Conservation (phyloP, 176 grass and related monocot species). For the Lolium perenne region DNA sequence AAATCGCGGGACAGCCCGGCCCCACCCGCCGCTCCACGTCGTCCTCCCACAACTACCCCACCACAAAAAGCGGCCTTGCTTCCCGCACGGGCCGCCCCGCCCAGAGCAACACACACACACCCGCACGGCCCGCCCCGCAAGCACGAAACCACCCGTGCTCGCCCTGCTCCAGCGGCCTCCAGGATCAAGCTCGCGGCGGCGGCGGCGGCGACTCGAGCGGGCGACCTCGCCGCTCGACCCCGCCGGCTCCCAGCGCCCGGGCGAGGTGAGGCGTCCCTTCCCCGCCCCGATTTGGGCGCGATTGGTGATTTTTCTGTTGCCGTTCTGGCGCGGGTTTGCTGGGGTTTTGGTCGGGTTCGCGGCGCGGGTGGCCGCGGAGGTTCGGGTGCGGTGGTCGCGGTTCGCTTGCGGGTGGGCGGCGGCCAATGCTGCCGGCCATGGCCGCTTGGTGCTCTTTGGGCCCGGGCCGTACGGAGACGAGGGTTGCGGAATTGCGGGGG, state of each 20-base stretch:
- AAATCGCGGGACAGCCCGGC: background rate
- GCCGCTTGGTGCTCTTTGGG: background rate
- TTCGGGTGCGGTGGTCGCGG: background rate
- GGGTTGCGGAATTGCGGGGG: background rate
- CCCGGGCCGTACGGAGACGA: slow-evolving; percentile 14
- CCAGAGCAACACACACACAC: too few species aligned
- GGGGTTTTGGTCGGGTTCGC: background rate
- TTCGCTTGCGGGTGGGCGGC: background rate
- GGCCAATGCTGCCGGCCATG: slow-evolving; percentile 3
- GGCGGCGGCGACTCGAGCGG: background rate
- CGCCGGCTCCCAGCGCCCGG: background rate
- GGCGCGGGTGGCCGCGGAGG: background rate
- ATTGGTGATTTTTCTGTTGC: background rate
- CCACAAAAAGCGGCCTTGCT: background rate
- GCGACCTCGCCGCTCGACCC: background rate
- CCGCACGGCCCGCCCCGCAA: background rate
- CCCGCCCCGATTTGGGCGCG: background rate
- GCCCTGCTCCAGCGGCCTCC: background rate
- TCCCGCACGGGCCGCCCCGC: background rate
- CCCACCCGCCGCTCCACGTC: background rate
- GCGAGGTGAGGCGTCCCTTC: slow-evolving; percentile 34
- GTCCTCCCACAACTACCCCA: background rate
- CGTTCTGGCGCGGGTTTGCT: slow-evolving; percentile 27
- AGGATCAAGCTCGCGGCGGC: slow-evolving; percentile 21
- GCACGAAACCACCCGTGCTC: background rate